Evolutionary conservation across 306 rosid species (phyloP).

Genomic region (Biancaea sappan): DNA sequence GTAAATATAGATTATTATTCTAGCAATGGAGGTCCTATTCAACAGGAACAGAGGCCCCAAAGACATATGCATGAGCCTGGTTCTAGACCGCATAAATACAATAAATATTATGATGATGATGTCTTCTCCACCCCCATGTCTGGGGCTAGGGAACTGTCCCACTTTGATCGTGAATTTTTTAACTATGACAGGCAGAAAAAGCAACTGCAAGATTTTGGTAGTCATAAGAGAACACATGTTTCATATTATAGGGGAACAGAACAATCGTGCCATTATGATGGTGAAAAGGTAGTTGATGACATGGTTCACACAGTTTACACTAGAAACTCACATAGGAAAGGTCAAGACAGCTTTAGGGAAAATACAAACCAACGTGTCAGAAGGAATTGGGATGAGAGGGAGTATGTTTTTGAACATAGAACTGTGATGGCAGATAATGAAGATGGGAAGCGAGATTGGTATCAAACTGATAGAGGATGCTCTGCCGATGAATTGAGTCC

Average conservation of each 20-base stretch:
- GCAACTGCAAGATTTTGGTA: conserved; percentile 35
- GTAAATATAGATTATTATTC: conserved; percentile 46
- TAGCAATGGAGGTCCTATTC: conserved; percentile 38
- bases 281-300: conserved; percentile 42
- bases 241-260: conserved; percentile 44
- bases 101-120: conserved; percentile 37
- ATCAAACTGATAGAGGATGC: conserved; percentile 31
- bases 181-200: conserved; percentile 40
- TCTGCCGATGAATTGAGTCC: conserved; percentile 39
- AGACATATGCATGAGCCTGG: conserved; percentile 29
- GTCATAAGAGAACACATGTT: conserved; percentile 35
- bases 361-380: conserved; percentile 35
- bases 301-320: conserved; percentile 7
- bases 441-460: conserved; percentile 41
- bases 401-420: conserved; percentile 36
- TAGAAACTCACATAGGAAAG: conserved; percentile 36
- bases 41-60: conserved; percentile 40
- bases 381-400: conserved; percentile 37
- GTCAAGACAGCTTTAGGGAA: conserved; percentile 34
- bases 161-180: conserved; percentile 33
- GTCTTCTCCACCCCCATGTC: conserved; percentile 31
- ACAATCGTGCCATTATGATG: conserved; percentile 38
- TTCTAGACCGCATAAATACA: conserved; percentile 28
- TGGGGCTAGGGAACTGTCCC: conserved; percentile 39
- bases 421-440: conserved; percentile 29